These are phyloP conservation scores for Thraustochytrium sp. DNA, from an alignment of 352 stramenopile species.

Conservation along the genomic window DNA sequence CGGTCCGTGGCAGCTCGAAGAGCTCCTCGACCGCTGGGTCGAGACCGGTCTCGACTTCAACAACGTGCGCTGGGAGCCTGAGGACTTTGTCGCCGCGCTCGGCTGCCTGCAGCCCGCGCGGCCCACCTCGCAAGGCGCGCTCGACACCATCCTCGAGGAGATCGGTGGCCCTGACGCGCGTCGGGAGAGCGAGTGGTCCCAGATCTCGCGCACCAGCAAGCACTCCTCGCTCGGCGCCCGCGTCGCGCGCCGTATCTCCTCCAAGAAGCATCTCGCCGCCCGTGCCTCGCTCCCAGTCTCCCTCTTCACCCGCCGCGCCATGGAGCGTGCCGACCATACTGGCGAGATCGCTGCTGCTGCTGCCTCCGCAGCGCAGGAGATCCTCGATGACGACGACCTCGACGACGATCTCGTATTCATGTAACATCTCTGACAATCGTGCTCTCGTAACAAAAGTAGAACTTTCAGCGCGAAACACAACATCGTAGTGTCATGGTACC, in stretches of 20 bases:
- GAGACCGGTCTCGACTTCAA: slow-evolving; percentile 40
- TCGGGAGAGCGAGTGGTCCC: background rate
- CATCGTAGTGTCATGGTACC: no score
- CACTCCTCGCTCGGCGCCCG: background rate
- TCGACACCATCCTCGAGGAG: background rate
- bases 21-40: slow-evolving; percentile 28
- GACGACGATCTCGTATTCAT: no score
- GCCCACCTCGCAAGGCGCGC: background rate
- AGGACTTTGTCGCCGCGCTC: background rate
- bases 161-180: background rate
- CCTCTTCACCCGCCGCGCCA: background rate
- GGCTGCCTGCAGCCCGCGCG: background rate
- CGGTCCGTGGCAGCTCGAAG: background rate
- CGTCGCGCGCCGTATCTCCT: background rate
- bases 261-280: background rate
- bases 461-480: no score
- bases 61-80: background rate
- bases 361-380: no score
- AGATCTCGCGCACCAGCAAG: background rate
- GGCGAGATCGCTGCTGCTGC: no score
- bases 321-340: background rate
- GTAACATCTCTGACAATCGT: no score
- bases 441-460: no score
- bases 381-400: no score
- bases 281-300: background rate